Percentiles rank a stretch among this genome's conserved stretches.
Evolutionary conservation across 2,329 filamentous ascomycete genomes (phyloP).

Genomic region (Pseudogymnoascus destructans): DNA sequence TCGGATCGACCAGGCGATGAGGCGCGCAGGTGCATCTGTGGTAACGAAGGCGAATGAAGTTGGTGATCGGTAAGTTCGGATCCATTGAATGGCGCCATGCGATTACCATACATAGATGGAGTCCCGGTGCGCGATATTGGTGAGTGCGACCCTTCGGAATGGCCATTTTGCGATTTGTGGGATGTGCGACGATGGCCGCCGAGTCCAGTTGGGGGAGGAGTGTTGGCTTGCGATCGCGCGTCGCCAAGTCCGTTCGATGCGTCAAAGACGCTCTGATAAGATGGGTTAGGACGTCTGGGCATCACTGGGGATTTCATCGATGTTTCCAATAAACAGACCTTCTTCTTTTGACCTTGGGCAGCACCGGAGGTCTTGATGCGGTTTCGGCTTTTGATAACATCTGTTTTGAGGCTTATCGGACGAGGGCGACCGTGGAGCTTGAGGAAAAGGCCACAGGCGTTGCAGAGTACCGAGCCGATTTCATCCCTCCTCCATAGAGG

Average conservation of each 20-base stretch:
- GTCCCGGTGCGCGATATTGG: conserved; percentile 70
- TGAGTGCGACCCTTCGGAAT: conserved; percentile 62
- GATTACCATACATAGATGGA: conserved; percentile 60
- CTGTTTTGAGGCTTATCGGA: conserved; percentile 93
- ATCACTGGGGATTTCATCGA: conserved; percentile 14
- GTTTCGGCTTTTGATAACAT: conserved; percentile 99
- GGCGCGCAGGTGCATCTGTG: conserved; percentile 37
- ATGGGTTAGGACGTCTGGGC: conserved; percentile 16
- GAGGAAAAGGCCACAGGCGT: conserved; percentile 92
- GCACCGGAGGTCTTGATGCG: conserved; percentile 79
- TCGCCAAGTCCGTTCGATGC: conserved; percentile 44
- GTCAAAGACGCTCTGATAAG: conserved; percentile 29
- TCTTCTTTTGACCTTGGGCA: conserved; percentile 64
- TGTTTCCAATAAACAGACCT: conserved; percentile 43
- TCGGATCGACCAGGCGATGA: conserved; percentile 46
- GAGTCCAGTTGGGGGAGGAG: conserved; percentile 38
- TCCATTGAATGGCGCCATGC: conserved; percentile 67
- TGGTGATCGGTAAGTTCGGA: conserved; percentile 53
- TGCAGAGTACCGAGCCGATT: conserved; percentile 88
- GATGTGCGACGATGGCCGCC: conserved; percentile 50
- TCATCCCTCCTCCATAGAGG: conserved; percentile 97
- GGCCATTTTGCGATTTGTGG: conserved; percentile 59
- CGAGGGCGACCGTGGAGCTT: conserved; percentile 90
- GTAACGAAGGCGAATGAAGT: conserved; percentile 41
- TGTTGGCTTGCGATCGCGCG: conserved; percentile 39